These are phyloP conservation scores for Cotoneaster glaucophyllus DNA, from an alignment of 306 rosid species.

Conservation along the genomic window DNA sequence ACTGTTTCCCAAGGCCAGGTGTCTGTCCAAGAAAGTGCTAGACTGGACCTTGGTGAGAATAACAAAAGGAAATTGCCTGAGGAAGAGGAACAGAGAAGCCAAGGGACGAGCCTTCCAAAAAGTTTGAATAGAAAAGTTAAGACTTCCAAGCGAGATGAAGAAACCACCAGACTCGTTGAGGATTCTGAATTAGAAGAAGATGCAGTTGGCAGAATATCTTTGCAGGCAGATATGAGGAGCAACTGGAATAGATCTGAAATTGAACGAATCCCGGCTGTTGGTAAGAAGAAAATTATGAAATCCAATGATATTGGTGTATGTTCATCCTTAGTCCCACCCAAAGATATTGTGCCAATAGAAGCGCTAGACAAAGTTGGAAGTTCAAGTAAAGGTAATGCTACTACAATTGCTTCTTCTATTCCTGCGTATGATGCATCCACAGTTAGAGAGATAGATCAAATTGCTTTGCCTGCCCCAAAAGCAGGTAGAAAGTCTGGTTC, in stretches of 20 bases:
- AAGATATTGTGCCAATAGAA: conserved; percentile 31
- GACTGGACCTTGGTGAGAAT: conserved; percentile 30
- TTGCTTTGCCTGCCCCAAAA: conserved; percentile 28
- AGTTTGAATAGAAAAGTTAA: conserved; percentile 26
- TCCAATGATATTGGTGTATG: conserved; percentile 31
- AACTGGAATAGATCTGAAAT: conserved; percentile 29
- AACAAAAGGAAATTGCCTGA: conserved; percentile 57
- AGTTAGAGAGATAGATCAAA: conserved; percentile 32
- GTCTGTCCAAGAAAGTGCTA: conserved; percentile 41
- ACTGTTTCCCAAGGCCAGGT: conserved; percentile 37
- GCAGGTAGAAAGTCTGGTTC: conserved; percentile 43
- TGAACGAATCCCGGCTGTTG: conserved; percentile 35
- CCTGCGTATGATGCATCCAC: conserved; percentile 25
- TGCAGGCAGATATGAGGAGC: conserved; percentile 36
- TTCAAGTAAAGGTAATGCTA: conserved; percentile 24
- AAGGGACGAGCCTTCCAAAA: conserved; percentile 27
- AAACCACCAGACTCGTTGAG: conserved; percentile 19
- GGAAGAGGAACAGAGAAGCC: conserved; percentile 41
- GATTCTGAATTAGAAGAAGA: conserved; percentile 35
- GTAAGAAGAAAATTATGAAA: conserved; percentile 59
- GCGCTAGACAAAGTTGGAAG: conserved; percentile 21
- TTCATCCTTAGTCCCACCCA: conserved; percentile 34
- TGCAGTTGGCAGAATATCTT: conserved; percentile 23
- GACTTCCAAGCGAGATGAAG: conserved; percentile 30
- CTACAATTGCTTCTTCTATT: conserved; percentile 26